Base-by-base conservation (phyloP, 768 basidiomycete genomes). In the Tricholoma flavovirens region DNA sequence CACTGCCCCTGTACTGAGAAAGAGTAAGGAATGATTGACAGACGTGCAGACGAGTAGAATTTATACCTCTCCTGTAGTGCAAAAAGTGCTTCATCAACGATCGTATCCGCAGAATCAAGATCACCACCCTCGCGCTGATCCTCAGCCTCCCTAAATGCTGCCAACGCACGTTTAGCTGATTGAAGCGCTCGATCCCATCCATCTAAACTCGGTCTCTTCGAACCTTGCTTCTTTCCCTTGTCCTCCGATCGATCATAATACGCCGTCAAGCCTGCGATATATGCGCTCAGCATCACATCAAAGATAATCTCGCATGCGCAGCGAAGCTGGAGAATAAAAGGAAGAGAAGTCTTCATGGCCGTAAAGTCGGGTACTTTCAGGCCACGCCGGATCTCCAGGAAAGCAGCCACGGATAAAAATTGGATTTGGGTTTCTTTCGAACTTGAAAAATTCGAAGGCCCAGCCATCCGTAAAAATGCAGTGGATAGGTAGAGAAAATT, bases 261-360 rank as follows among this genome's bases (percentile, higher is more conserved):
- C 10, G 21, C 42, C 42, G 0, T 11, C 42, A 43, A 43, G 19
- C 42, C 42, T 21, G 42, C 19, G 42, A 43, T 43, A 43, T 43
- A 43, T 43, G 42, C 42, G 42, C 42, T 43, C 42, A 43, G 21
- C 42, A 43, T 43, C 19, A 43, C 10, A 5, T 43, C 42, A 43
- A 43, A 43, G 21, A 43, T 43, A 1, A 59, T 62, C 52, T 63
- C 62, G 19, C 62, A 65, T 56, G 57, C 49, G 33, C 57, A 53
- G 56, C 64, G 61, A 59, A 66, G 63, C 46, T 64, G 61, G 42
- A 60, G 46, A 54, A 62, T 64, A 59, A 62, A 66, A 57, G 64
- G 58, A 55, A 62, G 57, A 22, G 42, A 12, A 54, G 56, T 58
- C 36, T 51, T 14, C 53, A 55, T 56, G 43, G 32, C 6, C 22